Base-by-base conservation (phyloP, 139 green algal species). In the Auxenochlorella pyrenoidosa region DNA sequence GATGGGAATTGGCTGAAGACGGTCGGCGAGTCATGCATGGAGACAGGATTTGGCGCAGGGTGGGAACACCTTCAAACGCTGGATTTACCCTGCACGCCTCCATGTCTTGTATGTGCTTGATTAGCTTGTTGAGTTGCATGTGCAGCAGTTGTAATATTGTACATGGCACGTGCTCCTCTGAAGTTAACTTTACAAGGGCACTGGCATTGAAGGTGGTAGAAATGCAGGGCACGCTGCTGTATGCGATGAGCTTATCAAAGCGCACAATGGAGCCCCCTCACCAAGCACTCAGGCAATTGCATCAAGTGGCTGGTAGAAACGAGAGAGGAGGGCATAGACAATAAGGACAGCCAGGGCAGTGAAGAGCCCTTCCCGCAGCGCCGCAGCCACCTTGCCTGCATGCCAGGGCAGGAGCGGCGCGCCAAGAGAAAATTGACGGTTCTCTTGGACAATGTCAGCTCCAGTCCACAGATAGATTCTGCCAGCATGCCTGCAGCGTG, bases 321-420 rank as follows among this genome's bases (percentile, higher is more conserved):
- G 3, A 15, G n/a, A 66, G 26, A 85, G 79, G 22, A 85, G 79
- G 1, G 36, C 38, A 12, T 85, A 85, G 59, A 85, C 47, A 58
- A 58, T 58, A 12, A 58, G 47, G 10, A 59, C 38, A 28, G 36
- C 59, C 26, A 44, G 18, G 5, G 79, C 79, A 6, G 79, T 40
- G 8, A 72, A 28, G 26, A 51, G 22, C 2, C 47, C 54, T 58
- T 84, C n/a, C 38, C 18, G 38, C 22, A 72, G n/a, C 34, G 36
- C 54, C 21, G 71, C 51, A 13, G 38, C 54, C 22, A 36, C 34
- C 54, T 47, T 47, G 78, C 36, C 78, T 84, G 78, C 78, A 84
- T 26, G 24, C 63, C 22, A 34, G 63, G 32, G 24, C 22, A 71
- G 63, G 24, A 15, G 24, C 1, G 36, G 30, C 63, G 3, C 24